Conservation (phyloP, 768 basidiomycete genomes). For the Lentinula edodes region DNA sequence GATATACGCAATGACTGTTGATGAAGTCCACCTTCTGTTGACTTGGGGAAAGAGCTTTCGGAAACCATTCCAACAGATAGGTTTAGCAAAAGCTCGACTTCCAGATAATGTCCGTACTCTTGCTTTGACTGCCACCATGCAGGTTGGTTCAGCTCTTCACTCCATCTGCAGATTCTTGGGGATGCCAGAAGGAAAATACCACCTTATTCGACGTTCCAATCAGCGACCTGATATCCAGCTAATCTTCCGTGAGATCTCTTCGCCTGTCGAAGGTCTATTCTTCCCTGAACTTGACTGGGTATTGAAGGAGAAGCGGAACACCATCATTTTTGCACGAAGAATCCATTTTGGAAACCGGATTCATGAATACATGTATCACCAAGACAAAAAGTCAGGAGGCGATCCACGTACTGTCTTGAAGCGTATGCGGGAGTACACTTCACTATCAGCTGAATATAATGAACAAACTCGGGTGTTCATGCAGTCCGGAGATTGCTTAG, state of each 20-base stretch:
- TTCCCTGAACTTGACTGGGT: slow-evolving; percentile 24
- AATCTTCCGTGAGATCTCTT: slow-evolving; percentile 13
- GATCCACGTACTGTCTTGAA: background rate
- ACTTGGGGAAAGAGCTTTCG: slow-evolving; percentile 20
- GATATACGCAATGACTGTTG: slow-evolving; percentile 18
- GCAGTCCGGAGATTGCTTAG: background rate
- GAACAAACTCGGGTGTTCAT: background rate
- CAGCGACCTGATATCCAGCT: slow-evolving; percentile 19
- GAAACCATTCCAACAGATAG: slow-evolving; percentile 17
- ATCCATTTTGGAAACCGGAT: background rate
- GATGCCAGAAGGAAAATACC: slow-evolving; percentile 11
- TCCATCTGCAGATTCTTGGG: slow-evolving; percentile 17
- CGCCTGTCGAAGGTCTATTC: slow-evolving; percentile 10
- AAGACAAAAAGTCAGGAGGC: background rate
- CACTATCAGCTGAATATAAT: background rate
- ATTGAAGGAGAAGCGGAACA: slow-evolving; percentile 12
- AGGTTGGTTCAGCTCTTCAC: background rate
- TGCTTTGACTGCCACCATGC: background rate
- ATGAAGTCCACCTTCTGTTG: slow-evolving; percentile 21
- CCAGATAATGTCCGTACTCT: background rate
- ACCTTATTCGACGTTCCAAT: slow-evolving; percentile 20
- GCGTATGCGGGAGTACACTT: slow-evolving; percentile 11
- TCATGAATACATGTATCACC: background rate
- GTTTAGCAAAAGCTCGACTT: slow-evolving; percentile 13
- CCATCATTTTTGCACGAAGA: slow-evolving; percentile 19